Percentiles rank a stretch among this genome's conserved stretches.
These are phyloP conservation scores for Ceratobasidium sp. DNA, from an alignment of 1,284 basidiomycete species.

Conservation along the genomic window DNA sequence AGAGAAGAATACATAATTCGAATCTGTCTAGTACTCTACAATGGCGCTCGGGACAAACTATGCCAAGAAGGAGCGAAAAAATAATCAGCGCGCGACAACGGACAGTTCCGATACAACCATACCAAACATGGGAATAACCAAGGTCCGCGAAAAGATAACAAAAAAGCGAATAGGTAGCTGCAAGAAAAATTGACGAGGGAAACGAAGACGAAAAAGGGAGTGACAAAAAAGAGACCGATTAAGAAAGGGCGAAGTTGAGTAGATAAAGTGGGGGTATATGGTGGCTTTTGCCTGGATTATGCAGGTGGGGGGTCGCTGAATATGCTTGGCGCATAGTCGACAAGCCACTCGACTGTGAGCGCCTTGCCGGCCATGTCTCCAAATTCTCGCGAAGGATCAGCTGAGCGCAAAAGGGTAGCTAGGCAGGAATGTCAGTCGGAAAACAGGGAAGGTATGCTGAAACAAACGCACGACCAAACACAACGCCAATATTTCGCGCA, in stretches of 20 bases:
- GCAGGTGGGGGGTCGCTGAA: conserved; percentile 50
- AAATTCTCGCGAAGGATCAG: conserved; percentile 88
- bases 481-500: conserved; percentile 96
- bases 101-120: conserved; percentile 21
- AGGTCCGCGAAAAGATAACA: not conserved
- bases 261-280: conserved; percentile 18
- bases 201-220: conserved; percentile 20
- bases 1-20: conserved; percentile 43
- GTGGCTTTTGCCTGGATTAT: not conserved
- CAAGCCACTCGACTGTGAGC: conserved; percentile 88
- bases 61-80: conserved; percentile 21
- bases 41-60: conserved; percentile 38
- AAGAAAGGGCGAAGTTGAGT: not conserved
- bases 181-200: not conserved
- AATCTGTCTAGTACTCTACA: conserved; percentile 45
- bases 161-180: conserved; percentile 16
- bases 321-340: conserved; percentile 80
- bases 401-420: conserved; percentile 95
- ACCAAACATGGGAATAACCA: conserved; percentile 34
- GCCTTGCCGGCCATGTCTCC: conserved; percentile 97
- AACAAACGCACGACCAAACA: conserved; percentile 92
- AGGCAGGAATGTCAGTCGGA: conserved; percentile 42
- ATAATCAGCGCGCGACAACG: conserved; percentile 27
- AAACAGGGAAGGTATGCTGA: conserved; percentile 4
- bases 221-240: not conserved